Conservation (phyloP, 2,329 filamentous ascomycete genomes). For the Cordyceps sp. region DNA sequence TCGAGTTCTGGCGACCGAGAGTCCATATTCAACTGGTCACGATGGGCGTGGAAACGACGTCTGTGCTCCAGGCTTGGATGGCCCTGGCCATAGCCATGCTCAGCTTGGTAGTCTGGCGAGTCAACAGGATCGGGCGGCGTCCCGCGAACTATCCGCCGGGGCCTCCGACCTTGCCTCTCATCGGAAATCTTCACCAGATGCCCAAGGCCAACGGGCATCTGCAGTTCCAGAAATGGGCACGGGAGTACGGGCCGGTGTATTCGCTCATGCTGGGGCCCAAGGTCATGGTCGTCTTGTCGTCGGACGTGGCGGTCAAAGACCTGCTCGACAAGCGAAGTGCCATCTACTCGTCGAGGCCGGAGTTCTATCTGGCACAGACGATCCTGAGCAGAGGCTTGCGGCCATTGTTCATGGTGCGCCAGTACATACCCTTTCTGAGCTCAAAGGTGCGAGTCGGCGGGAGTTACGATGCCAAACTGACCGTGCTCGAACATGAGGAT, state of each 20-base stretch:
- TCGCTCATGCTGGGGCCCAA: constrained; percentile 31
- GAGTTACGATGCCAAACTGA: too few relatives aligned
- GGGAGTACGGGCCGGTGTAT: constrained; percentile 33
- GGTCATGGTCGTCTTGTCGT: constrained; percentile 27
- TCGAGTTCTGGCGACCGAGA: too few relatives aligned
- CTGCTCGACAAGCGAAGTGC: constrained; percentile 30
- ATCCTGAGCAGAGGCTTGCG: background rate
- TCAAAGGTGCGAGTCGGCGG: too few relatives aligned
- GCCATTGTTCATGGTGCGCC: background rate
- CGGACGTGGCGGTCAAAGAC: constrained; percentile 28
- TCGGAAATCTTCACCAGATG: constrained; percentile 35
- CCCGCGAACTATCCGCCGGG: constrained; percentile 21
- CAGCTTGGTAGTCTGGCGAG: background rate
- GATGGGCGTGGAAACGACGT: background rate
- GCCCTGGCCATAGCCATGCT: background rate
- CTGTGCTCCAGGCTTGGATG: background rate
- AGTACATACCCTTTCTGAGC: background rate
- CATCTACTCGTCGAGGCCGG: constrained; percentile 28
- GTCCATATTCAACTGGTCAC: too few relatives aligned
- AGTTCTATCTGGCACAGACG: background rate
- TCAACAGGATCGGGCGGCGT: background rate
- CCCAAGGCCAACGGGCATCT: constrained; percentile 22
- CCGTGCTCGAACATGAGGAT: background rate
- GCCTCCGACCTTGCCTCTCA: constrained; percentile 29
- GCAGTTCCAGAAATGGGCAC: constrained; percentile 34